Base-by-base conservation (phyloP, 176 grass and related monocot genomes). In the Panicum miliaceum region DNA sequence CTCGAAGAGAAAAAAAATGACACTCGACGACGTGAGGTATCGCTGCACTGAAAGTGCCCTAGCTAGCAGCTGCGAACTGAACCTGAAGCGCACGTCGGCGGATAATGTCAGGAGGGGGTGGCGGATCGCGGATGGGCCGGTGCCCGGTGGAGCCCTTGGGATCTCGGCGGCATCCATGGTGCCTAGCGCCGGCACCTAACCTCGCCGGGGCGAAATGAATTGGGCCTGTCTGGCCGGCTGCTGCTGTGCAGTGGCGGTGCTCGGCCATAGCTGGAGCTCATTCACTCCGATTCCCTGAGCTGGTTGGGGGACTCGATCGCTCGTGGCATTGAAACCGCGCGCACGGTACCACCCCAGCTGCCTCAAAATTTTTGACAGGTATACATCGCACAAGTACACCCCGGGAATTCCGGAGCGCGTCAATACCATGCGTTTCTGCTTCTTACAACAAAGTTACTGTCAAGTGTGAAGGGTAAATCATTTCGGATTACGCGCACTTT, bases 261-360 rank as follows among this genome's bases (percentile, higher is more conserved):
- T 62, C 48, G 34, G 64, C 41, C 19, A 6, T 5, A 53, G 72
- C 83, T 77, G 84, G 76, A 56, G 27, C 47, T 68, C 43, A 59
- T 73, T 79, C 73, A 81, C 38, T 81, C 22, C 63, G 58, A 79
- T 64, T 57, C 67, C 36, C 69, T 14, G 65, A 3, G 12, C 25
- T 46, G 41, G 35, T 9, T 34, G 8, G n/a, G 53, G 40, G 15
- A 20, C 51, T 32, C 22, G 25, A 52, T 74, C 13, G 9, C n/a
- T n/a, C 19, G 19, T 50, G 45, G 26, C 76, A 78, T 22, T 20
- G 4, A 11, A 51, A n/a, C 7, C 22, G 27, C 12, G 15, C 60
- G 61, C 12, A n/a, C 60, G 61, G 77, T 66, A 32, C 56, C 56
- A 22, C 27, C n/a, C 76, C 76, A 79, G 76, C 23, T 64, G 42